A percentile compares a stretch with the other conserved stretches of the same genome.
These are phyloP conservation scores for Sordariomycetes sp. DNA, from an alignment of 2,329 filamentous ascomycete genomes.

Conservation along the genomic window DNA sequence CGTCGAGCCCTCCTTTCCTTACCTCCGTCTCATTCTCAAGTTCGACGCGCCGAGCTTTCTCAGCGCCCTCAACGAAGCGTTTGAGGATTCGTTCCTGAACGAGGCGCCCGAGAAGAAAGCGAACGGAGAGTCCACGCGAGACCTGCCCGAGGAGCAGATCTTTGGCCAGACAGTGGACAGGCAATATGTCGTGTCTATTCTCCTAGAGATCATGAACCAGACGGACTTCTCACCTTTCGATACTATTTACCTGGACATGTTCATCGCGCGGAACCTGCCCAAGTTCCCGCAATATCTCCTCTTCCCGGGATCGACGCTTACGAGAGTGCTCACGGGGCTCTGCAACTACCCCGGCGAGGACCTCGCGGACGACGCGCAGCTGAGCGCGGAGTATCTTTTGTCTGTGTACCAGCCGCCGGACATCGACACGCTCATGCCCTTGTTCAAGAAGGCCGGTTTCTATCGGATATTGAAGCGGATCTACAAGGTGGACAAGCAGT, in stretches of 20 bases:
- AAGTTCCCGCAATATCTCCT: conserved; percentile 96
- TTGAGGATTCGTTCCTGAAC: conserved; percentile 90
- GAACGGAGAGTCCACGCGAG: conserved; percentile 37
- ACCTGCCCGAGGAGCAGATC: conserved; percentile 54
- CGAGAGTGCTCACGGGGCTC: conserved; percentile 68
- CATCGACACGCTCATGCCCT: conserved; percentile 60
- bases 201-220: conserved; percentile 81
- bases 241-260: conserved; percentile 96
- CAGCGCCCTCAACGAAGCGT: conserved; percentile 92
- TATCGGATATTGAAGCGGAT: conserved; percentile 86
- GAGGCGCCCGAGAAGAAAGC: conserved; percentile 55
- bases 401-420: conserved; percentile 90
- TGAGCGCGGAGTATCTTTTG: conserved; percentile 92
- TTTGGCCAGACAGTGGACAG: conserved; percentile 68
- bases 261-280: conserved; percentile 86
- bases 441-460: conserved; percentile 73
- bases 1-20: conserved; percentile 69
- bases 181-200: conserved; percentile 84
- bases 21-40: conserved; percentile 71
- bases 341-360: conserved; percentile 75
- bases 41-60: conserved; percentile 89
- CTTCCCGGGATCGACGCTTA: conserved; percentile 75
- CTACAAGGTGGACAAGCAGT: conserved; percentile 71
- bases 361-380: conserved; percentile 83
- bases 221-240: conserved; percentile 67